These are phyloP conservation scores for Arabidopsis hybrid DNA, from an alignment of 441 rosid species.

Conservation along the genomic window DNA sequence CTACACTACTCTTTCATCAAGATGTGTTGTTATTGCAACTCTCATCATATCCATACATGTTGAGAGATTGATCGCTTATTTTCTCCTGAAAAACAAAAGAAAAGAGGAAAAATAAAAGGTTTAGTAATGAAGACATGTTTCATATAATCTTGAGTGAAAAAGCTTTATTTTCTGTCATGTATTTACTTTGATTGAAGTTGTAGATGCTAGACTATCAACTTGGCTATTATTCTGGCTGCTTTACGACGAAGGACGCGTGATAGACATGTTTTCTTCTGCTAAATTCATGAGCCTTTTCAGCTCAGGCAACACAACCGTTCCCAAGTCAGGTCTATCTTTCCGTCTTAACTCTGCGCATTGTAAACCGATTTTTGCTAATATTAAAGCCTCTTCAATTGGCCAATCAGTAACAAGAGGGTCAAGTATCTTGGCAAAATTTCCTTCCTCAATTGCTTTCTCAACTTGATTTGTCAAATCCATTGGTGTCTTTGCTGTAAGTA, in stretches of 20 bases:
- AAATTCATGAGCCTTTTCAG: conserved; percentile 64
- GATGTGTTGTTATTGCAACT: conserved; percentile 7
- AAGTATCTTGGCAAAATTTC: conserved; percentile 54
- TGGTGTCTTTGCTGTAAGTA: conserved; percentile 79
- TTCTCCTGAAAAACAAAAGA: background rate
- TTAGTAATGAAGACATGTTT: conserved; percentile 21
- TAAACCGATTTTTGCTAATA: conserved; percentile 66
- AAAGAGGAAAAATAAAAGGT: background rate
- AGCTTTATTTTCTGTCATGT: background rate
- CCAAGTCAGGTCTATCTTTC: conserved; percentile 79
- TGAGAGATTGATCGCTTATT: conserved; percentile 18
- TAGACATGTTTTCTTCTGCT: conserved; percentile 51
- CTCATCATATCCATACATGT: background rate
- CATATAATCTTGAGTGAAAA: background rate
- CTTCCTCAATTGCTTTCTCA: conserved; percentile 58
- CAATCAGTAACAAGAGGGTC: conserved; percentile 72
- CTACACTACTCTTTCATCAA: background rate
- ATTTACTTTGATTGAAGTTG: conserved; percentile 17
- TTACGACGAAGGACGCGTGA: background rate
- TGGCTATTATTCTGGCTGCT: background rate
- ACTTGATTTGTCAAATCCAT: conserved; percentile 79
- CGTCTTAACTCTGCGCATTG: conserved; percentile 74
- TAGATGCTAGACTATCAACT: background rate
- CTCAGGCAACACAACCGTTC: conserved; percentile 62
- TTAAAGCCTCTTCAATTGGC: conserved; percentile 69